Evolutionary conservation across 2,329 filamentous ascomycete species (phyloP), one percentile per base, ranked within the genome.

Genomic region (Colletotrichum graminicola): DNA sequence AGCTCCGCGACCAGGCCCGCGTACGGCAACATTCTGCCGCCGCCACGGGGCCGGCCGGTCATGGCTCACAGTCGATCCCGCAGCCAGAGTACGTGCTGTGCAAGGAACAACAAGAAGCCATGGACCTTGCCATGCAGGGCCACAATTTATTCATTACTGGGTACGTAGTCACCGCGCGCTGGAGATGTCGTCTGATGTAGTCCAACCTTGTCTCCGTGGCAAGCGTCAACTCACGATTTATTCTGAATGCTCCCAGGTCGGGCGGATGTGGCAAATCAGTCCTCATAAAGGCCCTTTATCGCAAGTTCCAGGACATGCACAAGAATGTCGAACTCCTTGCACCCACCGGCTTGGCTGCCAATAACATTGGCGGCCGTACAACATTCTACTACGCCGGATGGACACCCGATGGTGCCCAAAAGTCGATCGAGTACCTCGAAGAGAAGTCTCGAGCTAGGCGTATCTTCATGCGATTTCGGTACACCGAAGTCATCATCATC

Each of bases 101-200:
- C 23, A 3, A 51, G 23, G 66, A 67, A 56, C 66, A 59, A 18
- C 59, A 64, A 39, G 43, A 41, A 0, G 66, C 66, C 0, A 34
- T 68, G 66, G 79, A 88, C 1, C 78, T 88, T 0, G 88, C 90
- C 34, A 70, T 83, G 4, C 79, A 78, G 3, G 87, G 88, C 0
- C 73, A 76, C 1, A 91, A 91, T 65, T 87, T 91, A 12, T 92
- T 91, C 76, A 91, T 88, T 74, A 91, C 89, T 0, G 90, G 90
- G 11, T 89, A 88, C 0, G 90, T 89, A 18, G 90, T 90, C 0
- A 78, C 47, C 75, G 26, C 0, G 26, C 0, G 88, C 36, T 14
- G 2, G 5, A 1, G 12, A 8, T 16, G 5, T 6, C 23, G 12
- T 21, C 21, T 18, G 12, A 21, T 52, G 5, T 5, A 52, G 26